phyloP scores from a whole-genome alignment of 106 monocot species.

The Dioscorea dumetorum region DNA sequence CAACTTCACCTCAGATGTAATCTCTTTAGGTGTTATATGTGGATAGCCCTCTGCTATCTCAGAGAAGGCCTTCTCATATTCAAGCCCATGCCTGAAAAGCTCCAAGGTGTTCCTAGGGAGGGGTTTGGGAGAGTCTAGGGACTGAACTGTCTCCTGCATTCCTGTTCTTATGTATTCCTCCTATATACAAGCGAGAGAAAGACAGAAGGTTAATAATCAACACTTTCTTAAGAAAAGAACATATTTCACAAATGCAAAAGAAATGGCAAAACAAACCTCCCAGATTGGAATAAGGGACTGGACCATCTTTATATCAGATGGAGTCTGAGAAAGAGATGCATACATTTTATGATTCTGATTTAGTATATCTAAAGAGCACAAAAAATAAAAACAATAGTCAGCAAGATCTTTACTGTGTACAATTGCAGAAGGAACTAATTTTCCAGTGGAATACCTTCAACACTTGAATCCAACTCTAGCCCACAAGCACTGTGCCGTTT shows the following conservation, averaged over 20 bases:
- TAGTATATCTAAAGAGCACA: conserved; percentile 65
- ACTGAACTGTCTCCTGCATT: conserved; percentile 27
- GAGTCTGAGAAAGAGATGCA: conserved; percentile 78
- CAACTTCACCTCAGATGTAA: conserved; percentile 13
- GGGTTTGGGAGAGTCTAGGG: conserved; percentile 33
- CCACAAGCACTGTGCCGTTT: conserved; percentile 77
- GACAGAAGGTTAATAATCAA: neutral
- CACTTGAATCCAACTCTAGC: conserved; percentile 74
- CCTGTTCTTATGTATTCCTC: conserved; percentile 53
- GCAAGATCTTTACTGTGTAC: neutral
- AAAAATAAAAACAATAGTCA: conserved; percentile 6
- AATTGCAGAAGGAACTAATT: no score
- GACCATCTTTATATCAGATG: conserved; percentile 74
- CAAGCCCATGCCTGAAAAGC: conserved; percentile 35
- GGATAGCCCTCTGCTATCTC: conserved; percentile 25
- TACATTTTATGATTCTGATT: conserved; percentile 78
- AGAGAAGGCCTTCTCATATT: conserved; percentile 37
- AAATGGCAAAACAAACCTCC: conserved; percentile 54
- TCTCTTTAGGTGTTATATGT: conserved; percentile 17
- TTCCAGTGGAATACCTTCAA: conserved; percentile 47
- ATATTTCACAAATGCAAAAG: conserved; percentile 1
- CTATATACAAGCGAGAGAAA: conserved; percentile 33
- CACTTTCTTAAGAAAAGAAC: neutral
- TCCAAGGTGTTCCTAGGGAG: conserved; percentile 32
- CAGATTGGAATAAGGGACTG: conserved; percentile 91